Percentiles rank a stretch among this genome's conserved stretches.
Evolutionary conservation across 2,329 filamentous ascomycete species (phyloP).

Genomic region (Beauveria australis): DNA sequence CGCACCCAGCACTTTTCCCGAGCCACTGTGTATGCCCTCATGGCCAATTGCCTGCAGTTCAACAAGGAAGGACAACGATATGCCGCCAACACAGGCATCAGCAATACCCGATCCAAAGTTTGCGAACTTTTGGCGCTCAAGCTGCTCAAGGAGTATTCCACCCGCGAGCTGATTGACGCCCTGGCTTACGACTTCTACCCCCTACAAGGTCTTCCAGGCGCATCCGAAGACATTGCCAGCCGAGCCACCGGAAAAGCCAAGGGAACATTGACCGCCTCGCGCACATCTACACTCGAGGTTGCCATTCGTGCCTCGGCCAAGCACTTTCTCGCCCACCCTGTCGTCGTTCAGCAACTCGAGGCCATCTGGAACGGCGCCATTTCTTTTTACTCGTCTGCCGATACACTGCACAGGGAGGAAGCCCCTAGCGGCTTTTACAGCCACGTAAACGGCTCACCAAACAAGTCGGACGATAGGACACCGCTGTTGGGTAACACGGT

Average conservation of each 20-base stretch:
- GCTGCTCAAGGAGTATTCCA: conserved; percentile 80
- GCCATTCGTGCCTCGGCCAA: conserved; percentile 90
- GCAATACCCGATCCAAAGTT: conserved; percentile 75
- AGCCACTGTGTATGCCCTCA: conserved; percentile 79
- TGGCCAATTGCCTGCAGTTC: conserved; percentile 93
- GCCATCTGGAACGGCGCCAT: conserved; percentile 96
- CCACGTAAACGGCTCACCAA: conserved; percentile 17
- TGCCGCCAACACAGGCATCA: conserved; percentile 76
- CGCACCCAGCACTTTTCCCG: conserved; percentile 74
- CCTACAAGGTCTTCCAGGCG: conserved; percentile 64
- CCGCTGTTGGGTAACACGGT: conserved; percentile 38
- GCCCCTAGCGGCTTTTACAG: conserved; percentile 19
- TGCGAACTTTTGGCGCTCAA: conserved; percentile 89
- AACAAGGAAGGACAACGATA: conserved; percentile 75
- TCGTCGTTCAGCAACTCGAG: conserved; percentile 91
- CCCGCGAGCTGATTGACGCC: conserved; percentile 84
- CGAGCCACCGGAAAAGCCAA: conserved; percentile 32
- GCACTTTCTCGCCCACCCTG: conserved; percentile 80
- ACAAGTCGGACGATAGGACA: conserved; percentile 38
- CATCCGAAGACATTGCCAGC: conserved; percentile 25
- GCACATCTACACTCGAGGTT: conserved; percentile 85
- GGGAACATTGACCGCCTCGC: conserved; percentile 51
- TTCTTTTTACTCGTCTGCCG: conserved; percentile 84
- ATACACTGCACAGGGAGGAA: conserved; percentile 65
- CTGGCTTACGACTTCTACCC: conserved; percentile 94